phyloP scores from a whole-genome alignment of 345 rosid genomes.

The Hibiscus tridactylites region DNA sequence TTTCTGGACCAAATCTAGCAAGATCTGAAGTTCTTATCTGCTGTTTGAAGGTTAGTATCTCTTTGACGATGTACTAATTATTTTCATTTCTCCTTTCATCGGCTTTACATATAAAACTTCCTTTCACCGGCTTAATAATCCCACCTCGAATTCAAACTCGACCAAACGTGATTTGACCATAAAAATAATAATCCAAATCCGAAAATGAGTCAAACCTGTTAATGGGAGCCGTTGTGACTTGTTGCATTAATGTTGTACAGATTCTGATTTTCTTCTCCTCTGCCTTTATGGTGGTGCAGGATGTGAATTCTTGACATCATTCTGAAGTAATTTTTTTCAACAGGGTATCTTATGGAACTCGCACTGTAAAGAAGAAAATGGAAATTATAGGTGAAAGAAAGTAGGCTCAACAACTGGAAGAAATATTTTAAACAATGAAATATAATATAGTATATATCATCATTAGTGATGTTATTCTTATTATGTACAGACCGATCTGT shows the following conservation, averaged over 20 bases:
- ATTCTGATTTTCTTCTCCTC: constrained; percentile 14
- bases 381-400: constrained; percentile 15
- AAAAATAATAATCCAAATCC: too few species aligned
- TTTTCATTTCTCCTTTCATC: background rate
- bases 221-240: background rate
- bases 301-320: constrained; percentile 5
- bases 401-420: background rate
- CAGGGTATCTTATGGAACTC: constrained; percentile 21
- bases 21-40: constrained; percentile 43
- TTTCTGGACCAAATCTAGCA: constrained; percentile 84
- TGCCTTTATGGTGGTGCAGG: constrained; percentile 15
- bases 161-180: too few species aligned
- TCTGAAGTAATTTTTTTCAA: constrained; percentile 6
- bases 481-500: constrained; percentile 34
- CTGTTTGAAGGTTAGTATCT: constrained; percentile 25
- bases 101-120: background rate
- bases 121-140: background rate
- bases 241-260: constrained; percentile 13
- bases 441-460: background rate
- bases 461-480: constrained; percentile 16
- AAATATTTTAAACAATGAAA: constrained; percentile 12
- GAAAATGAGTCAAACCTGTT: too few species aligned
- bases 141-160: background rate
- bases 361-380: constrained; percentile 29
- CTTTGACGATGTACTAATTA: background rate